A percentile compares a stretch with the other conserved stretches of the same genome.
phyloP scores from a whole-genome alignment of 2,329 filamentous ascomycete species.

The Talaromyces sp. region DNA sequence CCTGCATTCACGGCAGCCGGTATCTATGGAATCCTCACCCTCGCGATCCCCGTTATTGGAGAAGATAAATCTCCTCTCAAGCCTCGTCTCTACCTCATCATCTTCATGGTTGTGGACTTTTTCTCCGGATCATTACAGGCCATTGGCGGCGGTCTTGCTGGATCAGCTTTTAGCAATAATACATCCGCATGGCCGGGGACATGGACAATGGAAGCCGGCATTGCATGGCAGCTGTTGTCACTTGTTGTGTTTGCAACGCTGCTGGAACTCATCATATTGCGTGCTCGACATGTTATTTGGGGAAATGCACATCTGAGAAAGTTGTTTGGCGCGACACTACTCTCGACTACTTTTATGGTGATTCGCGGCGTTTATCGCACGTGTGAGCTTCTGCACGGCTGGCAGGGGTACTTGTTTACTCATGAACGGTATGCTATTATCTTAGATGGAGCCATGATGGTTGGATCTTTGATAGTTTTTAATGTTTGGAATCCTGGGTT shows the following conservation, averaged over 20 bases:
- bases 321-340: not conserved
- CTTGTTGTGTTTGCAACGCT: not conserved
- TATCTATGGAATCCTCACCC: slow-evolving; percentile 45
- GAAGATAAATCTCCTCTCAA: too few relatives aligned
- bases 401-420: slow-evolving; percentile 2
- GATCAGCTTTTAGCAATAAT: too few relatives aligned
- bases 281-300: not conserved
- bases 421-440: not conserved
- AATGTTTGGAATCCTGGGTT: slow-evolving; percentile 6
- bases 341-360: not conserved
- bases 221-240: too few relatives aligned
- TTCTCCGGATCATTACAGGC: too few relatives aligned
- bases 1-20: slow-evolving; percentile 31
- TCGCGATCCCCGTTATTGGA: slow-evolving; percentile 41
- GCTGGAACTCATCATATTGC: not conserved
- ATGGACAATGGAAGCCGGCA: too few relatives aligned
- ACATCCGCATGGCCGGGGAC: too few relatives aligned
- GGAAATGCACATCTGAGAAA: not conserved
- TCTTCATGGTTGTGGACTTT: too few relatives aligned
- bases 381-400: not conserved
- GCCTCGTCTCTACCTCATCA: too few relatives aligned
- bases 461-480: not conserved
- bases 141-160: too few relatives aligned
- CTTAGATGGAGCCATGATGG: slow-evolving; percentile 3
- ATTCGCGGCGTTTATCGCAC: slow-evolving; percentile 1